Conservation (phyloP, 345 rosid species). For the Conringia planisiliqua region DNA sequence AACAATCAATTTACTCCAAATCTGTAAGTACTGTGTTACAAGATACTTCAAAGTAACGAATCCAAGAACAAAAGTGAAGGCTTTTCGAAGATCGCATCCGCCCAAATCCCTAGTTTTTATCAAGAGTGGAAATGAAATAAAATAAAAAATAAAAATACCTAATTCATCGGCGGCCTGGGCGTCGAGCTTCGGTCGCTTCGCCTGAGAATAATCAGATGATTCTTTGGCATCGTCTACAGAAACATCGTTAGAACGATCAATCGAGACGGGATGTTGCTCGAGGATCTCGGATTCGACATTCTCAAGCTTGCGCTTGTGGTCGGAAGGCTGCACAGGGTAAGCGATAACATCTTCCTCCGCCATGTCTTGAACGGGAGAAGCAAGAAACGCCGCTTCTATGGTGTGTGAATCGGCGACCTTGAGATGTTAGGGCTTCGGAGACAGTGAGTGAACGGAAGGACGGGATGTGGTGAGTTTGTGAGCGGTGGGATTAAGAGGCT, state of each 20-base stretch:
- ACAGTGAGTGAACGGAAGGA: neutral
- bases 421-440: conserved; percentile 13
- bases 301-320: conserved; percentile 79
- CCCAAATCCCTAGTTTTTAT: conserved; percentile 1
- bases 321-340: conserved; percentile 36
- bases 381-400: neutral
- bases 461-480: neutral
- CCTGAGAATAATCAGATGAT: conserved; percentile 37
- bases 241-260: conserved; percentile 19
- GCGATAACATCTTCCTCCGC: conserved; percentile 62
- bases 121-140: neutral
- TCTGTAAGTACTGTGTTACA: neutral
- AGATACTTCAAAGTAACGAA: neutral
- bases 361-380: conserved; percentile 33
- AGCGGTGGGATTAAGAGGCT: neutral
- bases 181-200: conserved; percentile 55
- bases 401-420: conserved; percentile 18
- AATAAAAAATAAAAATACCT: too few relatives aligned
- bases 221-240: conserved; percentile 16
- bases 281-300: conserved; percentile 42
- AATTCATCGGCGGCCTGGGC: conserved; percentile 38
- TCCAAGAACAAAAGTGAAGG: neutral
- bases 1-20: neutral
- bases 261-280: neutral
- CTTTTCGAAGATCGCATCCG: neutral